Evolutionary conservation across 345 rosid species (phyloP), one percentile per base, ranked within the genome.

Genomic region (Luvunga scandens): DNA sequence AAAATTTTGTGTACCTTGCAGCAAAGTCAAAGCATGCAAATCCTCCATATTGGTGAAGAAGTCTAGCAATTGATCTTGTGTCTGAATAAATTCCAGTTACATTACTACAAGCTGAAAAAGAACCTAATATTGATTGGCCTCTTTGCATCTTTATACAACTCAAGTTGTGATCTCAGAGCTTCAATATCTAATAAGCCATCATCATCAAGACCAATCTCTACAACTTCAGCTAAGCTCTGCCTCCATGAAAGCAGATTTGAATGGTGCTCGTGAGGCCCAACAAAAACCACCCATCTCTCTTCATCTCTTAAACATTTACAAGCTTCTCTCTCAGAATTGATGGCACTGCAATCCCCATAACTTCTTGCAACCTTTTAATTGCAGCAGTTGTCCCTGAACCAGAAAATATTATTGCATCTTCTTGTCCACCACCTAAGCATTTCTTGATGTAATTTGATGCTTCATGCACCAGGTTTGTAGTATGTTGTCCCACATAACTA

Each of bases 241-340:
- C 94, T 63, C 94, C 94, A 91, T 0, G 93, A 87, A 57, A 91
- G 88, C 45, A 91, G 73, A 79, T 91, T 91, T 0, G 93, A 91
- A 63, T 91, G 94, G 80, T 91, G 94, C 82, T 91, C 94, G 9
- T 85, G 82, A 0, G 94, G 94, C 2, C 94, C 94, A 0, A 88
- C 79, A 34, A 91, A n/a, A 2, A 89, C 94, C 0, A 88, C 81
- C 94, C 91, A 91, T 56, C 91, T 84, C 39, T 88, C 84, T 50
- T 89, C 87, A 8, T 34, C 21, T 8, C 67, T 42, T 16, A 89
- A 66, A 77, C 84, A 77, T 34, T 70, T 5, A 84, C 42, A 2
- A 91, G 13, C 59, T 75, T 80, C 0, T 88, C 91, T 56, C 87
- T 81, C 25, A 85, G 9, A 19, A 73, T 83, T 0, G 92, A 87